phyloP scores from a whole-genome alignment of 75 land plant genomes.

The Pinus taeda region DNA sequence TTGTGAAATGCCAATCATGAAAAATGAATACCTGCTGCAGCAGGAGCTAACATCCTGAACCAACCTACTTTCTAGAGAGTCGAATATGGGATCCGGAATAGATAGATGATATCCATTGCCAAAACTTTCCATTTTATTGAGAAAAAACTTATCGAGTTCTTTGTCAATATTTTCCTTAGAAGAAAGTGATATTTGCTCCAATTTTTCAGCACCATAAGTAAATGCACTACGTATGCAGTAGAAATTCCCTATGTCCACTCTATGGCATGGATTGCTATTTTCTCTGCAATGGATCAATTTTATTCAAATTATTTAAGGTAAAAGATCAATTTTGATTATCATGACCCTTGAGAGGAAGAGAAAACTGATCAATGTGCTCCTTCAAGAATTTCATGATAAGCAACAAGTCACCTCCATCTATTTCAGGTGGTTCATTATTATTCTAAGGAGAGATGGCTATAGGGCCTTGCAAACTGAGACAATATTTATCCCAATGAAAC shows the following conservation, averaged over 20 bases:
- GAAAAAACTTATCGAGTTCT: no score
- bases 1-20: no score
- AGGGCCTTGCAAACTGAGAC: conserved; percentile 26
- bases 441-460: conserved; percentile 33
- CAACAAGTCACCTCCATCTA: conserved; percentile 9
- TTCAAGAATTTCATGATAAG: conserved; percentile 47
- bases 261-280: conserved; percentile 87
- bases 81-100: no score
- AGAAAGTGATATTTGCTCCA: no score
- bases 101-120: no score
- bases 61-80: no score
- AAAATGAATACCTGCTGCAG: no score
- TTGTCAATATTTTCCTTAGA: no score
- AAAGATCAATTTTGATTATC: conserved; percentile 48
- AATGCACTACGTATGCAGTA: no score
- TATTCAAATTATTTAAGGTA: conserved; percentile 62
- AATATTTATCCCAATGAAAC: conserved; percentile 63
- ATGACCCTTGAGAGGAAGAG: conserved; percentile 36
- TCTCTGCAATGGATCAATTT: conserved; percentile 85
- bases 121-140: no score
- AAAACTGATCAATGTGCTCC: conserved; percentile 35
- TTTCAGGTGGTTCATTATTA: conserved; percentile 59
- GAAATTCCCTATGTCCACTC: conserved; percentile 68
- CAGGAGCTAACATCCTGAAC: no score
- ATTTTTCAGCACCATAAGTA: no score